Percentiles rank a stretch among this genome's conserved stretches.
These are phyloP conservation scores for Hippophae tibetana DNA, from an alignment of 306 rosid species.

Conservation along the genomic window DNA sequence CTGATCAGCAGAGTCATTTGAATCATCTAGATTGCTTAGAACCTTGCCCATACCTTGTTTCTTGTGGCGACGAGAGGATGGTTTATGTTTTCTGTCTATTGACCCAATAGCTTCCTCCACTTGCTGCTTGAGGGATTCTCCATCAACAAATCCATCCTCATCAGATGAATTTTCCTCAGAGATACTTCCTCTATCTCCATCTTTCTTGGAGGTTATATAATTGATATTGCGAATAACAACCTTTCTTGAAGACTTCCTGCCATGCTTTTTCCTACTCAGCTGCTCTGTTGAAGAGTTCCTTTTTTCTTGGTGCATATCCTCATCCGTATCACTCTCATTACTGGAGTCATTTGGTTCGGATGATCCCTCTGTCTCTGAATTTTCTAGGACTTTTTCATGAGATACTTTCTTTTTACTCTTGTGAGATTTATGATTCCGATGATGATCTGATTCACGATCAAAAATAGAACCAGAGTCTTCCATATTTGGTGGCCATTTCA, in stretches of 20 bases:
- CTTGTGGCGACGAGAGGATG: slow-evolving; percentile 42
- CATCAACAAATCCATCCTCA: slow-evolving; percentile 57
- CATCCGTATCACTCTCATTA: slow-evolving; percentile 53
- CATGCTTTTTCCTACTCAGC: slow-evolving; percentile 41
- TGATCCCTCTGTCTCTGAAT: slow-evolving; percentile 53
- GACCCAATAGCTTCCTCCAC: slow-evolving; percentile 83
- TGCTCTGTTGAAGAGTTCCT: slow-evolving; percentile 34
- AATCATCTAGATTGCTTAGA: slow-evolving; percentile 2
- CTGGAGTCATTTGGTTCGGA: slow-evolving; percentile 48
- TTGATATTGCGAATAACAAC: slow-evolving; percentile 95
- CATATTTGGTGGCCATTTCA: slow-evolving; percentile 76
- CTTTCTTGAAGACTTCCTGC: slow-evolving; percentile 72
- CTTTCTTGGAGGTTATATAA: slow-evolving; percentile 78
- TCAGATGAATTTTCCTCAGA: slow-evolving; percentile 61
- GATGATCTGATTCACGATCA: slow-evolving; percentile 44
- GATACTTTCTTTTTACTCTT: slow-evolving; percentile 64
- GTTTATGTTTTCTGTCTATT: slow-evolving; percentile 61
- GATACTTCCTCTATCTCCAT: slow-evolving; percentile 53
- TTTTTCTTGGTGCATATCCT: slow-evolving; percentile 31
- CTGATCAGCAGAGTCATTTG: slow-evolving; percentile 29
- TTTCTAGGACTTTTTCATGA: slow-evolving; percentile 29
- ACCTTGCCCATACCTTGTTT: slow-evolving; percentile 32
- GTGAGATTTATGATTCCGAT: slow-evolving; percentile 32
- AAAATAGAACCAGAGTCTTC: slow-evolving; percentile 43
- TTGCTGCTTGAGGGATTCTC: slow-evolving; percentile 69